Evolutionary conservation across 2,329 filamentous ascomycete species (phyloP), one percentile per base, ranked within the genome.

Genomic region (Aspergillus luchuensis): DNA sequence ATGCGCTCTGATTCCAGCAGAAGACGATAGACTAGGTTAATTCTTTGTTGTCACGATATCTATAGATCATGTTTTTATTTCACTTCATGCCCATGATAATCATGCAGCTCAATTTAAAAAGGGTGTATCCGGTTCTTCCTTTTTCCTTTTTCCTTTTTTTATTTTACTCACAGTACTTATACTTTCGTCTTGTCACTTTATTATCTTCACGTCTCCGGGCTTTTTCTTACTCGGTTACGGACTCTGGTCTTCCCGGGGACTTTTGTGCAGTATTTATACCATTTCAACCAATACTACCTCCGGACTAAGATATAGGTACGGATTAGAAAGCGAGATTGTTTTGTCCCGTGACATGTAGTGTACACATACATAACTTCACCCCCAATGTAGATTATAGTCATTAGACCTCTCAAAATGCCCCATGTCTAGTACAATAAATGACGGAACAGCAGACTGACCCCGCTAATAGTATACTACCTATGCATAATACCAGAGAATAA

Each of bases 1-100:
- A 79, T 81, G 76, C 75, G 77, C 47, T 62, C 68, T n/a, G 76
- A 76, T 50, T 59, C 68, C 5, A 62, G 65, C 19, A 76, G 71
- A 65, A 73, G 71, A 57, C 71, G 72, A 57, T 76, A 71, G 65
- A 66, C 45, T 53, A 56, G 11, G 48, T 60, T 47, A 59, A 51
- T 61, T 59, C 50, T 60, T 51, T 51, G 41, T 60, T 53, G 48
- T 58, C 25, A 60, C 50, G 51, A 49, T 47, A 60, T 49, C 45
- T 43, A 41, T 43, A 30, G 38, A 43, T 41, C 45, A 28, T 43
- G 30, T 53, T 30, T 59, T 59, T 23, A 13, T 57, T 60, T 58
- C 8, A 33, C 11, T 25, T 28, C 47, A 50, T 33, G 47, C 28
- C 47, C 47, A 50, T 33, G 47, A 50, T 30, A 47, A 58, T 51